A percentile compares a stretch with the other conserved stretches of the same genome.
phyloP scores from a whole-genome alignment of 1,284 basidiomycete genomes.

The Neonothopanus nambi region DNA sequence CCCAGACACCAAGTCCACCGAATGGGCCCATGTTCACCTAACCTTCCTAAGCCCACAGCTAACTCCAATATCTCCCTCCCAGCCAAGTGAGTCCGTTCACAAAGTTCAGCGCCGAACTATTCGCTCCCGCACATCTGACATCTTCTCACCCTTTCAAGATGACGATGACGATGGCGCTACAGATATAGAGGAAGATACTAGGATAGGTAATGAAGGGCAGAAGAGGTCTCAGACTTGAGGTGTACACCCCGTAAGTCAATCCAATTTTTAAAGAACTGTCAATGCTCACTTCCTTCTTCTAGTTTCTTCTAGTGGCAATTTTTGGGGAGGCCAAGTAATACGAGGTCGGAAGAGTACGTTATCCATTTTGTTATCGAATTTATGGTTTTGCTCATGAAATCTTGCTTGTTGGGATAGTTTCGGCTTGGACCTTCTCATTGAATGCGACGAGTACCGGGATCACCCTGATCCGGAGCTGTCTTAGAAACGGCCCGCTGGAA shows the following conservation, averaged over 20 bases:
- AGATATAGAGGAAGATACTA: neutral
- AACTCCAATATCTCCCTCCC: too few species aligned
- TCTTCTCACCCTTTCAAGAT: neutral
- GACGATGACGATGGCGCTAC: neutral
- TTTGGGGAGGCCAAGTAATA: neutral
- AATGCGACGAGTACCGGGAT: constrained; percentile 17
- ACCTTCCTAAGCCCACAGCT: too few species aligned
- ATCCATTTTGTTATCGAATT: constrained; percentile 30
- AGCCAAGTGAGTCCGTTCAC: too few species aligned
- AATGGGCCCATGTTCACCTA: too few species aligned
- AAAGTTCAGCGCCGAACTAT: neutral
- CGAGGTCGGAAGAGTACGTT: neutral
- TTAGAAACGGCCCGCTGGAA: constrained; percentile 14
- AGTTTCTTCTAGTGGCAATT: neutral
- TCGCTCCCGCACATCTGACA: neutral
- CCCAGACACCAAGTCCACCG: too few species aligned
- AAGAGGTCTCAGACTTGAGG: constrained; percentile 8
- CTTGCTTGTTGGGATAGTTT: neutral
- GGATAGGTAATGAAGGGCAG: neutral
- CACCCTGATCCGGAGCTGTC: constrained; percentile 1
- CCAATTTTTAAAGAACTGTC: too few species aligned
- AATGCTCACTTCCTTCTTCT: neutral
- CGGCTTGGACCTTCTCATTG: constrained; percentile 11
- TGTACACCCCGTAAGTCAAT: constrained; percentile 2
- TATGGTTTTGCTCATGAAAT: constrained; percentile 48